phyloP scores from a whole-genome alignment of 257 asterid genomes.

The Nicotiana paniculata region DNA sequence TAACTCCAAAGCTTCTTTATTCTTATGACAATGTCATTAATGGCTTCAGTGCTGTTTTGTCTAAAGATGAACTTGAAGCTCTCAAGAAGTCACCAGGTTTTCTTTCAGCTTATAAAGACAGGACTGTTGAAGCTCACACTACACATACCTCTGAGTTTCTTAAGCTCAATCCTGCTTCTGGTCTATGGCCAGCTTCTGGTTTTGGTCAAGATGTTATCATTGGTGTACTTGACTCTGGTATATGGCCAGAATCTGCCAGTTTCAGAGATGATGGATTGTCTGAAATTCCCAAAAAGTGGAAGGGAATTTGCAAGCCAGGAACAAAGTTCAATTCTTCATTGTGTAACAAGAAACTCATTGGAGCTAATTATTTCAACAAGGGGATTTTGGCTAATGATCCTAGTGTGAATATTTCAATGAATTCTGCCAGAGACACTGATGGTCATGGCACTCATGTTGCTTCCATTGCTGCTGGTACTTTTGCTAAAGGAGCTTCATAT shows the following conservation, averaged over 20 bases:
- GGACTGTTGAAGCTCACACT: constrained; percentile 3
- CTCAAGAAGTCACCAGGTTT: constrained; percentile 7
- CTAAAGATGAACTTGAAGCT: constrained; percentile 4
- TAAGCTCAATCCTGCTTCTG: constrained; percentile 11
- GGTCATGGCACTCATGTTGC: constrained; percentile 12
- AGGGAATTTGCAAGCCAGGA: constrained; percentile 16
- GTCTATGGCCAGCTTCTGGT: constrained; percentile 14
- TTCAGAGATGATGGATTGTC: constrained; percentile 12
- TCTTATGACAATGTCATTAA: constrained; percentile 9
- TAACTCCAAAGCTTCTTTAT: neutral
- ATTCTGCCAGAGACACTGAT: constrained; percentile 8
- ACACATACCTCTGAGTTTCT: constrained; percentile 17
- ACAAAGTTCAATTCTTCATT: constrained; percentile 20
- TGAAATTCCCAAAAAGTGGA: constrained; percentile 16
- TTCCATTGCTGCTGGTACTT: constrained; percentile 3
- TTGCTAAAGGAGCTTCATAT: constrained; percentile 8
- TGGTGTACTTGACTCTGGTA: constrained; percentile 3
- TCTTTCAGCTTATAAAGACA: constrained; percentile 10
- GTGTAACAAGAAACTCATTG: constrained; percentile 22
- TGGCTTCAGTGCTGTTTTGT: constrained; percentile 17
- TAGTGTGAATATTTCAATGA: neutral
- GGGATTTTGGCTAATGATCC: constrained; percentile 15
- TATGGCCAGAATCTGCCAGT: constrained; percentile 15
- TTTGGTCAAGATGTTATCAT: constrained; percentile 10
- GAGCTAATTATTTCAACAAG: constrained; percentile 17